These are phyloP conservation scores for Xylaria bambusicola DNA, from an alignment of 495 filamentous ascomycete genomes.

Conservation along the genomic window DNA sequence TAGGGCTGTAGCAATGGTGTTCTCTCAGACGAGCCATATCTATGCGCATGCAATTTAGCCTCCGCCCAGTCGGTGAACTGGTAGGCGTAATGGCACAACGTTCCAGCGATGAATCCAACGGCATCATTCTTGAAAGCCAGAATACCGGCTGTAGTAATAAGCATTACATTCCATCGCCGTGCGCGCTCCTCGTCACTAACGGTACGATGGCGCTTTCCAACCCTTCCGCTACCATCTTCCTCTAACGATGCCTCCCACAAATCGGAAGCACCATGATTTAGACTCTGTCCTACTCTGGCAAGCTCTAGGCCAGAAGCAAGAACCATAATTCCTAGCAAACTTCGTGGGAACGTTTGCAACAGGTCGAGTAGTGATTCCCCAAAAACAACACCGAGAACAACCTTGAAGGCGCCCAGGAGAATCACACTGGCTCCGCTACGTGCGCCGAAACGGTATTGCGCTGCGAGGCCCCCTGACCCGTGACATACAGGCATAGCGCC, in stretches of 20 bases:
- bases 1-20: constrained; percentile 28
- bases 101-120: constrained; percentile 79
- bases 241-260: constrained; percentile 40
- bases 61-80: constrained; percentile 41
- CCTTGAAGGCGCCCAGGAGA: constrained; percentile 73
- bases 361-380: constrained; percentile 68
- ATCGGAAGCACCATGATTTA: constrained; percentile 74
- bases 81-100: constrained; percentile 66
- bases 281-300: constrained; percentile 75
- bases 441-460: constrained; percentile 86
- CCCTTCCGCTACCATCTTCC: constrained; percentile 6
- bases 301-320: constrained; percentile 85
- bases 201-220: constrained; percentile 24
- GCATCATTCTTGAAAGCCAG: constrained; percentile 89
- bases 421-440: constrained; percentile 82
- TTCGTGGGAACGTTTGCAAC: constrained; percentile 68
- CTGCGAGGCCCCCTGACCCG: constrained; percentile 86
- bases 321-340: constrained; percentile 82
- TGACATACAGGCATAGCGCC: constrained; percentile 96
- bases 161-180: constrained; percentile 82
- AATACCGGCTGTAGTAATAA: constrained; percentile 76
- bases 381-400: constrained; percentile 72
- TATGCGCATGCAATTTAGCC: constrained; percentile 26
- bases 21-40: constrained; percentile 28
- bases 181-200: constrained; percentile 61